phyloP scores from a whole-genome alignment of 257 asterid genomes.

The Euphrasia confusa region DNA sequence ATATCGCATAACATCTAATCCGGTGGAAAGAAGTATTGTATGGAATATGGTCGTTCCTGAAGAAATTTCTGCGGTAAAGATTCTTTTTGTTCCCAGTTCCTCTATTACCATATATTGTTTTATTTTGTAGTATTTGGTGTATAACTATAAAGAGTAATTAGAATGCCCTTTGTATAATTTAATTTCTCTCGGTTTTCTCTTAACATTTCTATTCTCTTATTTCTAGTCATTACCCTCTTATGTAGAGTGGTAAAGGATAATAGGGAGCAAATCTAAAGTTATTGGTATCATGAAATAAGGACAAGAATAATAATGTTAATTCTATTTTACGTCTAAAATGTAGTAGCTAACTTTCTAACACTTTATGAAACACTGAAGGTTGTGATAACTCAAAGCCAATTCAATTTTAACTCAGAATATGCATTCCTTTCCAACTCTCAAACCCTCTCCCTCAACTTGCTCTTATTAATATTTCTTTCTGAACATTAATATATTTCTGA shows the following conservation, averaged over 20 bases:
- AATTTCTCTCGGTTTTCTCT: constrained; percentile 4
- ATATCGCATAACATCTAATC: constrained; percentile 69
- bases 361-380: not conserved
- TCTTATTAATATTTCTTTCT: not conserved
- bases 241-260: constrained; percentile 22
- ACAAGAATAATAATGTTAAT: constrained; percentile 1
- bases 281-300: constrained; percentile 6
- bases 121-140: constrained; percentile 1
- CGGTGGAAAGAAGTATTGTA: constrained; percentile 62
- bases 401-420: not conserved
- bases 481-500: not conserved
- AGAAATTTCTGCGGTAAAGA: constrained; percentile 54
- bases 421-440: not conserved
- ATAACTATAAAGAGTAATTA: constrained; percentile 6
- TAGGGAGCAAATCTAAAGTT: constrained; percentile 1
- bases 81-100: constrained; percentile 15
- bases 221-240: constrained; percentile 17
- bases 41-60: constrained; percentile 81
- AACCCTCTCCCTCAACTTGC: not conserved
- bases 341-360: not conserved
- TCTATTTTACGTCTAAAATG: not conserved
- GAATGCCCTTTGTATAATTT: constrained; percentile 6
- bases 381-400: constrained; percentile 8
- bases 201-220: constrained; percentile 13
- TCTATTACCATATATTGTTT: constrained; percentile 7